Evolutionary conservation across 164 flowering plant genomes (phyloP).

Genomic region (Euptelea pleiosperma): DNA sequence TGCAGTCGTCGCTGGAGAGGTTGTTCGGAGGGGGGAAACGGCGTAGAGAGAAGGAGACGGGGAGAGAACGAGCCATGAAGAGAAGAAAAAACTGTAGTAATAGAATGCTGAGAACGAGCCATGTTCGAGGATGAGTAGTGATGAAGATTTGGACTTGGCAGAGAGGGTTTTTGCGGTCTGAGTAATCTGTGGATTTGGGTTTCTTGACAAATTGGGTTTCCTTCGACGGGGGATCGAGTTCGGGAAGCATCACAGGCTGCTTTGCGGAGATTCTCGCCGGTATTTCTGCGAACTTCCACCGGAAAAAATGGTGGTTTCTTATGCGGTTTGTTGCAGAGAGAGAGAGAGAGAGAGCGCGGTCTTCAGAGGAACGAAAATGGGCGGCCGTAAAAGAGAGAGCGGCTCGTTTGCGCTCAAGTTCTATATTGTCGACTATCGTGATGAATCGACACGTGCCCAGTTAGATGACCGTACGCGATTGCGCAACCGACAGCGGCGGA

Average conservation of each 20-base stretch:
- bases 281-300: background rate
- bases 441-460: background rate
- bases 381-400: background rate
- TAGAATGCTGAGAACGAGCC: constrained; percentile 27
- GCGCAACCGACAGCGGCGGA: background rate
- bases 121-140: constrained; percentile 24
- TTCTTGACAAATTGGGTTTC: constrained; percentile 8
- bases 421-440: background rate
- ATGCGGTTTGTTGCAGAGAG: background rate
- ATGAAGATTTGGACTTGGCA: constrained; percentile 15
- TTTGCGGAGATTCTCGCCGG: background rate
- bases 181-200: constrained; percentile 9
- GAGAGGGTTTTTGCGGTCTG: constrained; percentile 12
- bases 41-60: constrained; percentile 13
- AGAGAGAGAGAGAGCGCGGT: background rate
- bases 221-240: constrained; percentile 6
- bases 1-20: background rate
- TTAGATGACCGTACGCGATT: background rate
- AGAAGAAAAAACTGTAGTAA: constrained; percentile 26
- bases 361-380: too few species aligned
- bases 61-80: constrained; percentile 15
- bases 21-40: constrained; percentile 12
- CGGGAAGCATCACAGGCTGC: constrained; percentile 19
- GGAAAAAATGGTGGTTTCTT: constrained; percentile 3
- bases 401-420: background rate